Base-by-base conservation (phyloP, 108 stramenopile genomes). In the Nannochloropsis salina region DNA sequence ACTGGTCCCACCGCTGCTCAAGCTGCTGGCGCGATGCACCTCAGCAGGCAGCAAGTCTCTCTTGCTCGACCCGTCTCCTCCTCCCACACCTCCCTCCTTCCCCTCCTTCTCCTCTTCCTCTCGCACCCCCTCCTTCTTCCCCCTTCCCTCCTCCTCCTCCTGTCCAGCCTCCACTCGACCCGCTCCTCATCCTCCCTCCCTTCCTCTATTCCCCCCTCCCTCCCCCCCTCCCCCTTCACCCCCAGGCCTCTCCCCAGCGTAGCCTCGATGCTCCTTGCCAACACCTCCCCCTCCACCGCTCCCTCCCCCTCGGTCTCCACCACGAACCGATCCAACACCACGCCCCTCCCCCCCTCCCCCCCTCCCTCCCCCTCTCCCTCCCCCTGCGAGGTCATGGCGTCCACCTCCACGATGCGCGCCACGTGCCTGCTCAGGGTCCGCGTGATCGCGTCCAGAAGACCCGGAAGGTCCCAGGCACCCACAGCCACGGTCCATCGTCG, bases 391-490 rank as follows among this genome's bases (percentile, higher is more conserved):
- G 86, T 61, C 88, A 88, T 85, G 31, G 86, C 86, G 43, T 88
- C 88, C 21, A 84, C 88, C 42, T 88, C 88, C 42, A 84, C 9
- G 74, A 88, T n/a, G 61, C 81, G 18, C 43, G 15, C 22, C 9
- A 86, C 41, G 10, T 31, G 61, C n/a, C 80, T 80, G 40, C 84
- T 84, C 83, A 88, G 86, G 84, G 83, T 20, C 12, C 86, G 85
- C 20, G 82, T 84, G 31, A 88, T 8, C 15, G 87, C 87, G 15
- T 79, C 87, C 15, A 88, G 87, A 22, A 87, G 83, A 2, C 20
- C 84, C 84, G 86, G 45, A 10, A 44, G 22, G 82, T 87, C 83
- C 1, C 22, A 1, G 42, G 86, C 85, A 8, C 31, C 86, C n/a
- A 88, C 79, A 42, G 86, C 83, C 42, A 43, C 83, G 41, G 44